A percentile compares a stretch with the other conserved stretches of the same genome.
Conservation (phyloP, 441 rosid genomes). For the Jatropha podagrica region DNA sequence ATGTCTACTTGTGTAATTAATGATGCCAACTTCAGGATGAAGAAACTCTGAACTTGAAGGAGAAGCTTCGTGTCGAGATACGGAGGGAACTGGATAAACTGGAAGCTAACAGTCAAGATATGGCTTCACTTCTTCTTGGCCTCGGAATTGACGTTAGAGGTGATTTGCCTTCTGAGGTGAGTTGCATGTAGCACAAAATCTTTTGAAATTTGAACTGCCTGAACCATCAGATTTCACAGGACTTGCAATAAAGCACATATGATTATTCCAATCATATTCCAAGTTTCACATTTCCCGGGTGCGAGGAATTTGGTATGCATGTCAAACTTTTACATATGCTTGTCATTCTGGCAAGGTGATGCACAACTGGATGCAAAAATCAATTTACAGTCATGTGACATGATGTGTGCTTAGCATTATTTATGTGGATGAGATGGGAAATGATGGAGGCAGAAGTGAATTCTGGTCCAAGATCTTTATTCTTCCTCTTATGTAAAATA, state of each 20-base stretch:
- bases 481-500: background rate
- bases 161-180: slow-evolving; percentile 18
- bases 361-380: background rate
- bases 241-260: background rate
- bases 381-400: background rate
- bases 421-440: background rate
- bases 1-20: background rate
- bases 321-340: background rate
- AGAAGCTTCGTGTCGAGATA: slow-evolving; percentile 19
- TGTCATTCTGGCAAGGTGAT: background rate
- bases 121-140: slow-evolving; percentile 26
- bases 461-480: background rate
- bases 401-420: background rate
- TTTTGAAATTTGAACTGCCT: background rate
- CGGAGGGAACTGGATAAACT: slow-evolving; percentile 20
- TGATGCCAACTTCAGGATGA: slow-evolving; percentile 21
- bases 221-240: background rate
- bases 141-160: slow-evolving; percentile 21
- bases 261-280: background rate
- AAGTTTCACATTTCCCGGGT: background rate
- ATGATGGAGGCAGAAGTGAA: background rate
- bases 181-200: background rate
- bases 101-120: slow-evolving; percentile 19
- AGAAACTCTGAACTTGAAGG: slow-evolving; percentile 24
- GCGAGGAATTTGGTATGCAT: background rate